Conservation (phyloP, 768 basidiomycete genomes). For the Tylopilus rubrobrunneus region DNA sequence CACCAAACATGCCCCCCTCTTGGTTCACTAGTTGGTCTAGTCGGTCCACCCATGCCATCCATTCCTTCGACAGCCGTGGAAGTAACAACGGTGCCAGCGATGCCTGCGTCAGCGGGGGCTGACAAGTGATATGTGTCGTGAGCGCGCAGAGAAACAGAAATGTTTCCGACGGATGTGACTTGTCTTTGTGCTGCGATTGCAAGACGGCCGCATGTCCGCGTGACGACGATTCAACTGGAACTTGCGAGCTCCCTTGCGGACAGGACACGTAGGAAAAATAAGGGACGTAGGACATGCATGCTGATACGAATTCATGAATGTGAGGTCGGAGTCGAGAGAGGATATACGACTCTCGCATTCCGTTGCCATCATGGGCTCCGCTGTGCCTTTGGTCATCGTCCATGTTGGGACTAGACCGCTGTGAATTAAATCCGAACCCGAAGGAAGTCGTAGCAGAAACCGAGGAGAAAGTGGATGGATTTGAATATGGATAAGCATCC, state of each 20-base stretch:
- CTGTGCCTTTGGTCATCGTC: constrained; percentile 25
- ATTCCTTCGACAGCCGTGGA: constrained; percentile 66
- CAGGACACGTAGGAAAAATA: constrained; percentile 67
- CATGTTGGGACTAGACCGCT: constrained; percentile 22
- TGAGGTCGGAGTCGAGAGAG: constrained; percentile 70
- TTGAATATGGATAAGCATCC: constrained; percentile 83
- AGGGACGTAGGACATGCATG: constrained; percentile 77
- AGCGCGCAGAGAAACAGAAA: constrained; percentile 67
- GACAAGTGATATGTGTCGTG: constrained; percentile 62
- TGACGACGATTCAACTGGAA: constrained; percentile 24
- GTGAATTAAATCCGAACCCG: constrained; percentile 25
- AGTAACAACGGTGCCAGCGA: constrained; percentile 55
- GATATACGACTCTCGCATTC: constrained; percentile 82
- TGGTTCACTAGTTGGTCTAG: constrained; percentile 69
- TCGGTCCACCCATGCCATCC: constrained; percentile 71
- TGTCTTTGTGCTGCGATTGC: constrained; percentile 56
- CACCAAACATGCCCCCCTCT: constrained; percentile 62
- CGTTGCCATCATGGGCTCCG: constrained; percentile 35
- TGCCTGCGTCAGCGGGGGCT: constrained; percentile 63
- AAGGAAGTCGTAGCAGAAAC: constrained; percentile 33
- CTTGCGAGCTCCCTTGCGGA: constrained; percentile 18
- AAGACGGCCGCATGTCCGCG: constrained; percentile 42
- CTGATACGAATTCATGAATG: constrained; percentile 72
- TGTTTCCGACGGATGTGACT: constrained; percentile 69
- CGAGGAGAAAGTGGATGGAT: constrained; percentile 30